A percentile compares a stretch with the other conserved stretches of the same genome.
These are phyloP conservation scores for Chaetomium globosum DNA, from an alignment of 2,329 filamentous ascomycete species.

Conservation along the genomic window DNA sequence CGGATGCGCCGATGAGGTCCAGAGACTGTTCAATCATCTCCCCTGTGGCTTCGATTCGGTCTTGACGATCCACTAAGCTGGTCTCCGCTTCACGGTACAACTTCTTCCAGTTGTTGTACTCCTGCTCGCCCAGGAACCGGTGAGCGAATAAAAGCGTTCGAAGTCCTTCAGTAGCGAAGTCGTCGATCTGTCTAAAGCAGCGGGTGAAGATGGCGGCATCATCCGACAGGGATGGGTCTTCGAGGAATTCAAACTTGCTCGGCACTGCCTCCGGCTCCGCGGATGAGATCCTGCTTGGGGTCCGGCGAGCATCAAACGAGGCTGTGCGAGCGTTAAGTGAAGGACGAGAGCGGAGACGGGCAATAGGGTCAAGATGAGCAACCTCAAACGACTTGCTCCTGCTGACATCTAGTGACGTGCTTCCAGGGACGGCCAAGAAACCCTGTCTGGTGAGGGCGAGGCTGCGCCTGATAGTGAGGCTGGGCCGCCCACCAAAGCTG, in stretches of 20 bases:
- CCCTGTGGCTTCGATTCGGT: conserved; percentile 76
- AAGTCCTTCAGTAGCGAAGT: conserved; percentile 83
- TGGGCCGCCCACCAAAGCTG: conserved; percentile 59
- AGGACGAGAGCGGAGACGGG: conserved; percentile 45
- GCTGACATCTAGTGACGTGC: conserved; percentile 37
- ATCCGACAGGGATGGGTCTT: conserved; percentile 56
- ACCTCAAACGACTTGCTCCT: conserved; percentile 53
- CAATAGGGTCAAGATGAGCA: conserved; percentile 42
- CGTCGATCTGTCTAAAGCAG: conserved; percentile 87
- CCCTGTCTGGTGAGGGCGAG: conserved; percentile 41
- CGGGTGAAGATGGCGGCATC: conserved; percentile 71
- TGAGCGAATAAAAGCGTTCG: conserved; percentile 84
- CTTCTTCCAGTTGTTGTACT: conserved; percentile 77
- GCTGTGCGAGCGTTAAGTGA: conserved; percentile 47
- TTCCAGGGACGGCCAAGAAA: conserved; percentile 17
- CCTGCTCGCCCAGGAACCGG: conserved; percentile 71
- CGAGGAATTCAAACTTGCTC: conserved; percentile 41
- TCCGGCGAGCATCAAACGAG: conserved; percentile 40
- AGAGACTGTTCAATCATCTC: conserved; percentile 80
- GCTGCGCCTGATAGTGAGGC: conserved; percentile 54
- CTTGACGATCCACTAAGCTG: conserved; percentile 76
- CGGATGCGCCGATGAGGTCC: conserved; percentile 84
- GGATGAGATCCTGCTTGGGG: not conserved
- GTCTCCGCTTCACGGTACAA: conserved; percentile 79
- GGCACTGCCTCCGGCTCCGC: not conserved